Conservation (phyloP, 805 yeast species). For the Ogataea sp. region DNA sequence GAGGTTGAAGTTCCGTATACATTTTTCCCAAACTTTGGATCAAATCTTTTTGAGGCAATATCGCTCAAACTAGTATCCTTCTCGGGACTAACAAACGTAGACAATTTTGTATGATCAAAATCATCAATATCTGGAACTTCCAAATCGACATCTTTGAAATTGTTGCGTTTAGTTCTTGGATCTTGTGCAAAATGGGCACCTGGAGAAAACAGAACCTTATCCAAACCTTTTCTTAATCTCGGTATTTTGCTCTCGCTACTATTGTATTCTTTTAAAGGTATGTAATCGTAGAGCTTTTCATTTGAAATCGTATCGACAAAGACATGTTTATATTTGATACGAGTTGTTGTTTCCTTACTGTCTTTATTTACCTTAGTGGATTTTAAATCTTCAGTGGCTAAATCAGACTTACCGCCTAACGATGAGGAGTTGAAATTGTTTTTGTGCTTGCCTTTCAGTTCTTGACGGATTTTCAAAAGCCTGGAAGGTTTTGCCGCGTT, state of each 20-base stretch:
- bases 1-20: slow-evolving; percentile 75
- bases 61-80: slow-evolving; percentile 47
- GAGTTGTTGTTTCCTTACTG: neutral
- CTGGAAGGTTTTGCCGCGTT: too few relatives aligned
- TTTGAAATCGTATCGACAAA: slow-evolving; percentile 5
- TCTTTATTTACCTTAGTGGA: too few relatives aligned
- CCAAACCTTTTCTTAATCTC: slow-evolving; percentile 53
- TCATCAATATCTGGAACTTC: slow-evolving; percentile 55
- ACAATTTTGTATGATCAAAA: slow-evolving; percentile 51
- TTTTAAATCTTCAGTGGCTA: too few relatives aligned
- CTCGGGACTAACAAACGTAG: slow-evolving; percentile 56
- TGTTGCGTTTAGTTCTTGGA: slow-evolving; percentile 65
- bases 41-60: slow-evolving; percentile 29
- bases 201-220: slow-evolving; percentile 71
- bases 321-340: neutral
- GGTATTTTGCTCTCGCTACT: slow-evolving; percentile 33
- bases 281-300: slow-evolving; percentile 11
- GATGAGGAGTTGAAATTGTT: too few relatives aligned
- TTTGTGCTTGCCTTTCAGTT: too few relatives aligned
- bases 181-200: slow-evolving; percentile 74
- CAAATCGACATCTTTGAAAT: slow-evolving; percentile 55
- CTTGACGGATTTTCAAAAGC: too few relatives aligned
- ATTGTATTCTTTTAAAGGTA: slow-evolving; percentile 11
- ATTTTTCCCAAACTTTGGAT: slow-evolving; percentile 1
- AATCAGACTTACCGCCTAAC: too few relatives aligned